Evolutionary conservation across 495 filamentous ascomycete species (phyloP), one percentile per base, ranked within the genome.

Genomic region (Penicillium coffeae): DNA sequence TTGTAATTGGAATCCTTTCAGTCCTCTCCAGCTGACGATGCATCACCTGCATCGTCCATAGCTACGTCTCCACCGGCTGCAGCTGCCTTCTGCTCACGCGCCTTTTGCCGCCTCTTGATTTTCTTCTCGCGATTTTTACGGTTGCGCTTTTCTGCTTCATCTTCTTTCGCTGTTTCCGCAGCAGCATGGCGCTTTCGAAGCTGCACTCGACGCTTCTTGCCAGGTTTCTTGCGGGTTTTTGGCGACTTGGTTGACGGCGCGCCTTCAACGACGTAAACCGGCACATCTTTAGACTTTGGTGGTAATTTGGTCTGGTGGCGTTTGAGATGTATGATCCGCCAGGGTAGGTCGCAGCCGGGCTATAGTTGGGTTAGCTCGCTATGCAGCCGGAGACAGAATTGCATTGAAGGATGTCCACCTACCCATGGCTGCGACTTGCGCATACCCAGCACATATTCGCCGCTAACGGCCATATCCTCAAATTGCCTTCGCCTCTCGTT

Each of bases 61-160:
- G 51, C 38, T 25, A 35, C 55, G 54, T 58, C 63, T 18, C 25
- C 51, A 43, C 25, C 48, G n/a, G 50, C 63, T 22, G 54, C 53
- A 3, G 58, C 65, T 19, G 69, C 71, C 48, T 75, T 74, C 45
- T 58, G 38, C 30, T 73, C 72, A 10, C 72, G 64, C 7, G 70
- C 69, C 42, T 73, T 75, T 42, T 75, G 72, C 32, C 72, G 58
- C 22, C 69, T 66, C 55, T 71, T 75, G 27, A 74, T 44, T 54
- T 75, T 74, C 22, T 58, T 61, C 47, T 74, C 69, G 10, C 71
- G 66, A 44, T 75, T 75, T 51, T 73, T 74, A 30, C 70, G 66
- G 34, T 64, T 73, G 8, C 69, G 65, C 52, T 75, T 75, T 55
- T 75, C 72, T 1, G 69, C 71, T n/a, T 73, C 70, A 0, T 54